Evolutionary conservation across 129 eudicot genomes (phyloP), one percentile per base, ranked within the genome.

Genomic region (Saussurea involucrata): DNA sequence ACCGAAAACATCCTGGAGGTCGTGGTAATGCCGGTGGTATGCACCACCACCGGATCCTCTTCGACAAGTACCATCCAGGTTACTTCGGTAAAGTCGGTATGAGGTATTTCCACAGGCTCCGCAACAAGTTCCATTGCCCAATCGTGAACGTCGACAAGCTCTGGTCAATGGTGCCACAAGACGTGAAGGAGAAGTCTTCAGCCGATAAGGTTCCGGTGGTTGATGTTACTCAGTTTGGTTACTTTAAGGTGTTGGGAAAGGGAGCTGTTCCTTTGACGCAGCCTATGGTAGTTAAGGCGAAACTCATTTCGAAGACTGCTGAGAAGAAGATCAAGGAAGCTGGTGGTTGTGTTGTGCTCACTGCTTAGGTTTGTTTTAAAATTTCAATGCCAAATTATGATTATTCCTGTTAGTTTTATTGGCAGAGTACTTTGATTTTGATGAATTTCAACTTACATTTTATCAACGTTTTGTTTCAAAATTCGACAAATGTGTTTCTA

Each of bases 1-100:
- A 90, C 86, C 82, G 95, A 24, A 89, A 89, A 87, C 95, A 89
- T 87, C 95, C 95, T 3, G 95, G 95, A n/a, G 92, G 95, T 72
- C 86, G 95, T 3, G 95, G 95, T 73, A 88, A 88, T 68, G 94
- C 97, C 40, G 94, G 94, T 71, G 94, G 97, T 3, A 83, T 91
- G 95, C 97, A 91, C 85, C 97, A 91, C 82, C 97, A 89, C 87
- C 84, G 97, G 28, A 91, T 92, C 85, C 83, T 89, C n/a, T 92
- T 92, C 85, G 97, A 92, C 89, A 92, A 92, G 90, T 92, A 92
- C 82, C 95, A 89, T 85, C 97, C 97, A 0, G 97, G 97, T 11
- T 92, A 89, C 85, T 92, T 92, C 66, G 97, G 97, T 9, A 92
- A 92, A 58, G 97, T 92, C 24, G 97, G 97, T 83, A 92, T 89